Percentiles rank a stretch among this genome's conserved stretches.
These are phyloP conservation scores for Cladosporium sp. DNA, from an alignment of 2,329 filamentous ascomycete species.

Conservation along the genomic window DNA sequence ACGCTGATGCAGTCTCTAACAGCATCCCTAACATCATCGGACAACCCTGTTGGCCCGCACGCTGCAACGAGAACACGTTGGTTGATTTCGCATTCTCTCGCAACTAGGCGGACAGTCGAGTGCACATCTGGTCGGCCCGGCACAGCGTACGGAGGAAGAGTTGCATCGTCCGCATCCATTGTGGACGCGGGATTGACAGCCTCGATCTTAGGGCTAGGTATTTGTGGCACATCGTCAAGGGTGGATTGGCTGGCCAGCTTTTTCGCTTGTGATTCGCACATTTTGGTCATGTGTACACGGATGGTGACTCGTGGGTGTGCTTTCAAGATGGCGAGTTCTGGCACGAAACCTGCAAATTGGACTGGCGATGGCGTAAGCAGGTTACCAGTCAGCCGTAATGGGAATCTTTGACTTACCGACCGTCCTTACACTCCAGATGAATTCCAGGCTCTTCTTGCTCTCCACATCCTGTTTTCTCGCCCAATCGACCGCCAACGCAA, in stretches of 20 bases:
- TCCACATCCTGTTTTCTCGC: conserved; percentile 32
- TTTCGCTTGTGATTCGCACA: not conserved
- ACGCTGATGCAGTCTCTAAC: conserved; percentile 17
- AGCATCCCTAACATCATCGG: conserved; percentile 16
- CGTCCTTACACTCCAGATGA: conserved; percentile 27
- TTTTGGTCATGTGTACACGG: conserved; percentile 52
- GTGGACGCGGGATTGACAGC: not conserved
- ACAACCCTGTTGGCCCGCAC: conserved; percentile 32
- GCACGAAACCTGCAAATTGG: conserved; percentile 52
- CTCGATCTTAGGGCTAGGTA: not conserved
- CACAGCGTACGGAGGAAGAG: not conserved
- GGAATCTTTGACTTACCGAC: conserved; percentile 11
- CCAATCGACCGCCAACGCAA: conserved; percentile 56
- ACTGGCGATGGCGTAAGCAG: conserved; percentile 5
- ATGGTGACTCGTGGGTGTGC: conserved; percentile 49
- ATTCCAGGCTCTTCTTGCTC: conserved; percentile 53
- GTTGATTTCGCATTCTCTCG: conserved; percentile 2
- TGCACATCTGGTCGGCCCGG: conserved; percentile 19
- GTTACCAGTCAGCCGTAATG: not conserved
- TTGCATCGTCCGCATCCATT: not conserved
- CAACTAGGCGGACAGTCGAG: conserved; percentile 20
- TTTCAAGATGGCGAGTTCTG: conserved; percentile 49
- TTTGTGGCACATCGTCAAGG: not conserved
- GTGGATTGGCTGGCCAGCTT: not conserved
- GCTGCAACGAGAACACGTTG: conserved; percentile 28